phyloP scores from a whole-genome alignment of 805 yeast species.

The Nakazawaea populi region DNA sequence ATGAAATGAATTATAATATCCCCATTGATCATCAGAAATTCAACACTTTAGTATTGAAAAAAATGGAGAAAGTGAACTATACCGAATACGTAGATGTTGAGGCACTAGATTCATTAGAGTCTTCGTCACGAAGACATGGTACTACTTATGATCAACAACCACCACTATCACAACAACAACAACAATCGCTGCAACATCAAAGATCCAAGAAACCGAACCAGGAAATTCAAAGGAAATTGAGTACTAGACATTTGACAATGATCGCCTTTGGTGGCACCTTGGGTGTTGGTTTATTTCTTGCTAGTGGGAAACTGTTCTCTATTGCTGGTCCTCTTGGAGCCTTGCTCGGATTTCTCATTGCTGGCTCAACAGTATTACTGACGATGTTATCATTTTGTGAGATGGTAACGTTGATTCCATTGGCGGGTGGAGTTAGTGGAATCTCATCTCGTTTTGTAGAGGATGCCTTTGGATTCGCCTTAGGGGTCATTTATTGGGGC shows the following conservation, averaged over 20 bases:
- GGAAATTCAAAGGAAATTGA: conserved; percentile 36
- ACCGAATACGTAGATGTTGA: not conserved
- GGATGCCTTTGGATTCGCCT: conserved; percentile 71
- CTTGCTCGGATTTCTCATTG: conserved; percentile 54
- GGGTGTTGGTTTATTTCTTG: conserved; percentile 72
- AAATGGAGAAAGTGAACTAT: not conserved
- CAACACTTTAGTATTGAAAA: not conserved
- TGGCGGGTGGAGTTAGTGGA: conserved; percentile 77
- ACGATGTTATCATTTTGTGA: conserved; percentile 76
- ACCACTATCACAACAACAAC: not conserved
- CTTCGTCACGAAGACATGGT: not conserved
- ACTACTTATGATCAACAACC: no score
- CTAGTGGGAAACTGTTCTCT: conserved; percentile 66
- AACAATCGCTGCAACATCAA: not conserved
- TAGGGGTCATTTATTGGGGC: conserved; percentile 71
- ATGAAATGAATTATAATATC: conserved; percentile 5
- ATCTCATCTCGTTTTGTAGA: conserved; percentile 70
- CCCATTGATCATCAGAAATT: conserved; percentile 10
- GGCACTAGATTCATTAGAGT: not conserved
- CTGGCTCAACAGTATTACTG: conserved; percentile 61
- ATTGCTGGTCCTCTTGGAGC: conserved; percentile 79
- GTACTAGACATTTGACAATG: conserved; percentile 67
- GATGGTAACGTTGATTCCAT: conserved; percentile 73
- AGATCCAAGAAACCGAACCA: not conserved
- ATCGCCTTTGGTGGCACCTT: conserved; percentile 74